Percentiles rank a stretch among this genome's conserved stretches.
Evolutionary conservation across 2,329 filamentous ascomycete species (phyloP).

Genomic region (Xylariaceae sp.): DNA sequence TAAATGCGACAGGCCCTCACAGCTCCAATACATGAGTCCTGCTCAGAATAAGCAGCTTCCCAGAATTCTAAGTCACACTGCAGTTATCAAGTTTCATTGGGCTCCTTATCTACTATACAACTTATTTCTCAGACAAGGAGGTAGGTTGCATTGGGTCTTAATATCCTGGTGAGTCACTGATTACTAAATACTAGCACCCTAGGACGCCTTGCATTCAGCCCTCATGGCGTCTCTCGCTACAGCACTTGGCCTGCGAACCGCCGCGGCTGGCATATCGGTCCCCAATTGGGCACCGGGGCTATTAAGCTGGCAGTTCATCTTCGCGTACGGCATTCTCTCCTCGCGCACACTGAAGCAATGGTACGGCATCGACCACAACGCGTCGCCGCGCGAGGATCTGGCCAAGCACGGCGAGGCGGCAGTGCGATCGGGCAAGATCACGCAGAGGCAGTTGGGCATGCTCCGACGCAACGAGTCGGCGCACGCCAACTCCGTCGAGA

Average conservation of each 20-base stretch:
- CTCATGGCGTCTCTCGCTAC: constrained; percentile 31
- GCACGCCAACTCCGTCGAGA: constrained; percentile 54
- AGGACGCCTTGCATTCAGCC: not conserved
- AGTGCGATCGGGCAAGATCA: constrained; percentile 51
- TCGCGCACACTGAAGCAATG: constrained; percentile 50
- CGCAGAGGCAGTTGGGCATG: constrained; percentile 47
- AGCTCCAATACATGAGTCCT: too few species aligned
- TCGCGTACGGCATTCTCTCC: constrained; percentile 51
- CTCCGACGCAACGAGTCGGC: constrained; percentile 51
- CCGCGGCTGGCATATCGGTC: constrained; percentile 15
- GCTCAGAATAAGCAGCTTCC: too few species aligned
- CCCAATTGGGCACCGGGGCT: constrained; percentile 39
- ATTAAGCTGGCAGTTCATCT: constrained; percentile 49
- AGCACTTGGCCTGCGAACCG: constrained; percentile 36
- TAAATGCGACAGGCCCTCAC: too few species aligned
- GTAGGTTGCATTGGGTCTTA: too few species aligned
- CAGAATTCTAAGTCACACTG: too few species aligned
- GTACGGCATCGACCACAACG: constrained; percentile 54
- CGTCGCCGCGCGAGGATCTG: constrained; percentile 52
- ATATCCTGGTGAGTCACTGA: too few species aligned
- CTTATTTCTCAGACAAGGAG: too few species aligned
- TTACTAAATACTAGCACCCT: too few species aligned
- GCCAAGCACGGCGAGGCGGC: constrained; percentile 51
- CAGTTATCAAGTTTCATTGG: too few species aligned
- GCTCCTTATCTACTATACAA: too few species aligned